phyloP scores from a whole-genome alignment of 1,284 basidiomycete species.

The Laetiporus sulphureus region DNA sequence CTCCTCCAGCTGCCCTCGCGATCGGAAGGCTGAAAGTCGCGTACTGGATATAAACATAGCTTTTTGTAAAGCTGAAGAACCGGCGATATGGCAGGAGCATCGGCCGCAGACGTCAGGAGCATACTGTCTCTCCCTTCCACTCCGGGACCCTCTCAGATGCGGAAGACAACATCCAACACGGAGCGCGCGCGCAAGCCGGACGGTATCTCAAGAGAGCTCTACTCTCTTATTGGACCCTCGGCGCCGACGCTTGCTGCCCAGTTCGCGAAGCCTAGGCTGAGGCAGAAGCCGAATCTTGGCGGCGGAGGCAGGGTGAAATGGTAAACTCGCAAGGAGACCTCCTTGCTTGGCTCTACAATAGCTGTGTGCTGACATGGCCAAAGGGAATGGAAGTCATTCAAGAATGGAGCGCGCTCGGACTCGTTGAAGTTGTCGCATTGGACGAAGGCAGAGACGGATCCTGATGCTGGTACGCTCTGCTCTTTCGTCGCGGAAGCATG shows the following conservation, averaged over 20 bases:
- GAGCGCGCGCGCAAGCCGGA: conserved; percentile 60
- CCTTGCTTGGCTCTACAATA: background rate
- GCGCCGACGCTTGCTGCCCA: conserved; percentile 77
- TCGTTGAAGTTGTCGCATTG: conserved; percentile 60
- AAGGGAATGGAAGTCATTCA: conserved; percentile 77
- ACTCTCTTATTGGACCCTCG: conserved; percentile 89
- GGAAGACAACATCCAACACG: conserved; percentile 29
- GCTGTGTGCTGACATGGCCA: no score
- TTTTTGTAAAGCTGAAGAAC: no score
- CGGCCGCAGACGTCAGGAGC: conserved; percentile 77
- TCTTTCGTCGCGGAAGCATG: background rate
- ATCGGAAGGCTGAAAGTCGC: no score
- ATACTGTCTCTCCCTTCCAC: conserved; percentile 57
- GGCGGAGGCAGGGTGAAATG: conserved; percentile 59
- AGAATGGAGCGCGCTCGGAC: conserved; percentile 58
- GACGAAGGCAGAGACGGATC: conserved; percentile 54
- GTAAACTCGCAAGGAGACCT: conserved; percentile 25
- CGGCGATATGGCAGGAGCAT: conserved; percentile 33
- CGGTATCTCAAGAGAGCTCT: conserved; percentile 91
- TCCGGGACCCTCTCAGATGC: conserved; percentile 36
- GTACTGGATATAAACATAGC: no score
- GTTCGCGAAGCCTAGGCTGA: conserved; percentile 77
- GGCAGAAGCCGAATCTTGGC: conserved; percentile 75
- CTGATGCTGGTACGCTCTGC: conserved; percentile 41
- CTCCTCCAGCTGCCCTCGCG: no score